Percentiles rank a stretch among this genome's conserved stretches.
These are phyloP conservation scores for Trichoderma asperelloides DNA, from an alignment of 495 filamentous ascomycete genomes.

Conservation along the genomic window DNA sequence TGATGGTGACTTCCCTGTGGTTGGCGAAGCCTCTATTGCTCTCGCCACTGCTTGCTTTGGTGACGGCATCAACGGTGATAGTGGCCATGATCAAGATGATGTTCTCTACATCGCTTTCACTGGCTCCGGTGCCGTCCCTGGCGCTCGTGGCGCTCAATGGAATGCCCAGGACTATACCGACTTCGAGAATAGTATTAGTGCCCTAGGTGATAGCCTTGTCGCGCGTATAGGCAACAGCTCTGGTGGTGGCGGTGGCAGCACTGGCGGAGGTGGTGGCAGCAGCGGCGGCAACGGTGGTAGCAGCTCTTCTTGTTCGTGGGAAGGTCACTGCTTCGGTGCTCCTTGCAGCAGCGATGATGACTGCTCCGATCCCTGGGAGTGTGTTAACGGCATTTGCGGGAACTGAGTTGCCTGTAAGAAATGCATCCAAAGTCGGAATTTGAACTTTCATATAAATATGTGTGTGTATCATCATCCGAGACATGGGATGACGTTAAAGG, in stretches of 20 bases:
- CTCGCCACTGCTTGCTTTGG: slow-evolving; percentile 51
- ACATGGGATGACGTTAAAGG: too few species aligned
- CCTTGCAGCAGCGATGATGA: not conserved
- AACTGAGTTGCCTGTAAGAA: not conserved
- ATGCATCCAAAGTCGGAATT: not conserved
- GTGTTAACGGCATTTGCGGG: not conserved
- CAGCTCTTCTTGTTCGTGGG: not conserved
- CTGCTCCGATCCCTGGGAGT: not conserved
- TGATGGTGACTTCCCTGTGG: slow-evolving; percentile 30
- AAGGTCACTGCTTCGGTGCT: not conserved
- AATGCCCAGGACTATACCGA: slow-evolving; percentile 27
- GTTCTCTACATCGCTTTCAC: slow-evolving; percentile 50
- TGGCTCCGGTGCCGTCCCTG: slow-evolving; percentile 39
- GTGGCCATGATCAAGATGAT: slow-evolving; percentile 35
- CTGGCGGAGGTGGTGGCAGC: not conserved
- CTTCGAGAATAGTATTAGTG: slow-evolving; percentile 43
- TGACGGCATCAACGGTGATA: slow-evolving; percentile 34
- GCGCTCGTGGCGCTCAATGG: slow-evolving; percentile 41
- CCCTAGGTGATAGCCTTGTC: slow-evolving; percentile 36
- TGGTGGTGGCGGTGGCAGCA: not conserved
- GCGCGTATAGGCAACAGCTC: slow-evolving; percentile 11
- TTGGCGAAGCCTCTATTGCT: slow-evolving; percentile 51
- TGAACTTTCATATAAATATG: not conserved
- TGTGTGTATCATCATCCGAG: not conserved
- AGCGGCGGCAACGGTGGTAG: not conserved